Evolutionary conservation across 164 flowering plant genomes (phyloP).

Genomic region (Saururus chinensis): DNA sequence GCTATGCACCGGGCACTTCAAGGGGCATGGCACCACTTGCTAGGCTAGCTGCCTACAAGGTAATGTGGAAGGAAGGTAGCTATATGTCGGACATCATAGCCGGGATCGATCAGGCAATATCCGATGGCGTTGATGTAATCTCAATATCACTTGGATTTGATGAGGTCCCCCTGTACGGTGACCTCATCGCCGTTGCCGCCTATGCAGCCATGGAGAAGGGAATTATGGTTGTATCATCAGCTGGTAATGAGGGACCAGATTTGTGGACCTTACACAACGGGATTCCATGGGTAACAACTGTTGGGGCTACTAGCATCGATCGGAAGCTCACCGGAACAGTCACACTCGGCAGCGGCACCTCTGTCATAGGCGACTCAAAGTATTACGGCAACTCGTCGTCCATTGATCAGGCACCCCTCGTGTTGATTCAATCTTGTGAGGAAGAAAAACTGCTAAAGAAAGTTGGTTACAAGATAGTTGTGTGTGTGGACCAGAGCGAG

Average conservation of each 20-base stretch:
- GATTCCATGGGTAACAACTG: slow-evolving; percentile 11
- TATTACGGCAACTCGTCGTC: slow-evolving; percentile 15
- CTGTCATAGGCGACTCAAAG: neutral
- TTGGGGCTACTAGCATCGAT: slow-evolving; percentile 11
- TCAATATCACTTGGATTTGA: slow-evolving; percentile 58
- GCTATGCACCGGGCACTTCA: slow-evolving; percentile 35
- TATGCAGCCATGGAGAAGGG: slow-evolving; percentile 8
- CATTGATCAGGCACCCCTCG: neutral
- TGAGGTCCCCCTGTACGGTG: slow-evolving; percentile 28
- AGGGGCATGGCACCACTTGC: slow-evolving; percentile 54
- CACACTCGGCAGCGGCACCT: slow-evolving; percentile 5
- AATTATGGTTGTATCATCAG: too few species aligned
- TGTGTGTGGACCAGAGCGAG: slow-evolving; percentile 7
- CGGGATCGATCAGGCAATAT: slow-evolving; percentile 47
- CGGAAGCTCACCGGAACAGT: slow-evolving; percentile 2
- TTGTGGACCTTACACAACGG: slow-evolving; percentile 1
- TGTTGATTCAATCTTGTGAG: slow-evolving; percentile 8
- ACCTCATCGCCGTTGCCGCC: slow-evolving; percentile 65
- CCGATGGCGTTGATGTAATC: slow-evolving; percentile 61
- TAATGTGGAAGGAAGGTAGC: slow-evolving; percentile 18
- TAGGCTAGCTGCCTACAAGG: slow-evolving; percentile 52
- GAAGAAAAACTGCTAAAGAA: neutral
- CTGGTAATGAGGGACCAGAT: slow-evolving; percentile 7
- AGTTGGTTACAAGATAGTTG: slow-evolving; percentile 3
- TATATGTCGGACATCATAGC: slow-evolving; percentile 41